Evolutionary conservation across 2,329 filamentous ascomycete genomes (phyloP).

Genomic region (Penicillium sp.): DNA sequence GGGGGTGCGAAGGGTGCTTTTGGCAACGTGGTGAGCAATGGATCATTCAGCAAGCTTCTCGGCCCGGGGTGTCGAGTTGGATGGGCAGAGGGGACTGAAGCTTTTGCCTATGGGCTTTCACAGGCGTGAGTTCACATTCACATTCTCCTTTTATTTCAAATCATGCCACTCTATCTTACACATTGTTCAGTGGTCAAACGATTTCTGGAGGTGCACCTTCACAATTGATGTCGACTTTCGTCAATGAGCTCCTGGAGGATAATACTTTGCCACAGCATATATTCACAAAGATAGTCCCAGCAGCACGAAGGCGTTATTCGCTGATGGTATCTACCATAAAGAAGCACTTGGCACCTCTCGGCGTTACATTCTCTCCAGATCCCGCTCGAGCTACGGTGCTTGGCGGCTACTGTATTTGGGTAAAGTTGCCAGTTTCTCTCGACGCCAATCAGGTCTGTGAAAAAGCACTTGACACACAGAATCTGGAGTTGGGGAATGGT

Average conservation of each 20-base stretch:
- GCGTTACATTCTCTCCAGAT: conserved; percentile 18
- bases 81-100: conserved; percentile 73
- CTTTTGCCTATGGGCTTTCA: conserved; percentile 58
- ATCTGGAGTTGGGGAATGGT: conserved; percentile 15
- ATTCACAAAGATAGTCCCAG: conserved; percentile 43
- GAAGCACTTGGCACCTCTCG: conserved; percentile 16
- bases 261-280: conserved; percentile 58
- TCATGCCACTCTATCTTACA: conserved; percentile 18
- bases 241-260: conserved; percentile 55
- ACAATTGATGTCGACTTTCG: conserved; percentile 59
- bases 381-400: conserved; percentile 3
- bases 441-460: conserved; percentile 11
- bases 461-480: conserved; percentile 10
- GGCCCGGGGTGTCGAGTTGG: conserved; percentile 79
- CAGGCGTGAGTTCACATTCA: conserved; percentile 52
- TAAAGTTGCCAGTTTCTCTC: conserved; percentile 17
- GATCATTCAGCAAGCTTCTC: conserved; percentile 81
- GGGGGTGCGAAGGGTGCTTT: conserved; percentile 63
- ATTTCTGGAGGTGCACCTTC: conserved; percentile 60
- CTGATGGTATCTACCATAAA: conserved; percentile 14
- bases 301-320: conserved; percentile 14
- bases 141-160: not conserved
- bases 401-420: conserved; percentile 25
- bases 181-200: conserved; percentile 28
- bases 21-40: conserved; percentile 79